Evolutionary conservation across 805 yeast species (phyloP).

Genomic region (Soucietia sequanensis): DNA sequence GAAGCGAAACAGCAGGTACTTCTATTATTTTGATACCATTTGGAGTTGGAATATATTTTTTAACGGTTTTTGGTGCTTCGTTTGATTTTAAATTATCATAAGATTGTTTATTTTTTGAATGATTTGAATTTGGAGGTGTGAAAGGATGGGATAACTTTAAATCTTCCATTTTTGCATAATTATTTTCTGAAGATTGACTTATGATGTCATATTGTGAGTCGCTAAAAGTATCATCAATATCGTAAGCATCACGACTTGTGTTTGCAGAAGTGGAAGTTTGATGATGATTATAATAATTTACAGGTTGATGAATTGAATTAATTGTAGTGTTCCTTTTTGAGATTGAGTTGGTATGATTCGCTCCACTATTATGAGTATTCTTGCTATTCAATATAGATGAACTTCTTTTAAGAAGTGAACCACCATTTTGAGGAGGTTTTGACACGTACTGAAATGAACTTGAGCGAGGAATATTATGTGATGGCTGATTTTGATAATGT

Average conservation of each 20-base stretch:
- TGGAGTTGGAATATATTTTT: conserved; percentile 72
- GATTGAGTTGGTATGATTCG: too few relatives aligned
- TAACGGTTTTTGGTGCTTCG: conserved; percentile 50
- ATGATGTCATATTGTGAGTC: conserved; percentile 28
- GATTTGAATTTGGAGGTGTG: not conserved
- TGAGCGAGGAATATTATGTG: conserved; percentile 4
- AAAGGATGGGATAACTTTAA: conserved; percentile 25
- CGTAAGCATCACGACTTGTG: conserved; percentile 10
- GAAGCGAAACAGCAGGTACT: conserved; percentile 52
- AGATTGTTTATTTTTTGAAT: not conserved
- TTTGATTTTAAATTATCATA: not conserved
- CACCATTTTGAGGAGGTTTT: conserved; percentile 7
- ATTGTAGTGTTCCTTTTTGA: too few relatives aligned
- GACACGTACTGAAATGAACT: conserved; percentile 1
- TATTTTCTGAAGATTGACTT: conserved; percentile 20
- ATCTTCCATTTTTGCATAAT: conserved; percentile 35
- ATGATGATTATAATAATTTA: not conserved
- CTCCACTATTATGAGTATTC: not conserved
- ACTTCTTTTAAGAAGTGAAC: conserved; percentile 12
- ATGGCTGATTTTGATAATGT: conserved; percentile 11
- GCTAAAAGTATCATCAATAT: conserved; percentile 30
- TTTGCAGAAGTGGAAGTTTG: conserved; percentile 7
- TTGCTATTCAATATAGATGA: conserved; percentile 1
- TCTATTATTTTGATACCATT: conserved; percentile 68
- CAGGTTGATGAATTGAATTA: not conserved